These are phyloP conservation scores for Fraxinus americana DNA, from an alignment of 257 asterid genomes.

Conservation along the genomic window DNA sequence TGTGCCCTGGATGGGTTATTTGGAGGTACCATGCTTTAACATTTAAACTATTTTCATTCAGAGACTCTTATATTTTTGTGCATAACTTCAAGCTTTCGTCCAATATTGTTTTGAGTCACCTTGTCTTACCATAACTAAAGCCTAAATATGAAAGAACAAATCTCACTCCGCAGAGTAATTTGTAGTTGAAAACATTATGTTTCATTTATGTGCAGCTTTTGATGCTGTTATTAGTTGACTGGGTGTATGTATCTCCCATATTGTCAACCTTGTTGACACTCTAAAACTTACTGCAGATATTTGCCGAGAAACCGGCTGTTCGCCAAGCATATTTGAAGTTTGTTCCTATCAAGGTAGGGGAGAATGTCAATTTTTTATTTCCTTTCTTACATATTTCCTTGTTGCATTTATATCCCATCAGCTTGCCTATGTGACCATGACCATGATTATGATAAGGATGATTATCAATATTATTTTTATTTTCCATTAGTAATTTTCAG, in stretches of 20 bases:
- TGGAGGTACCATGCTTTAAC: neutral
- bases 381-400: conserved; percentile 21
- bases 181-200: conserved; percentile 12
- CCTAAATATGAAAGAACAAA: conserved; percentile 18
- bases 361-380: conserved; percentile 6
- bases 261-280: conserved; percentile 13
- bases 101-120: conserved; percentile 7
- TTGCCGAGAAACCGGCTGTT: conserved; percentile 99
- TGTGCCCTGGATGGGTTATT: neutral
- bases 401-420: conserved; percentile 5
- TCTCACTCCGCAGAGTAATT: conserved; percentile 14
- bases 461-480: conserved; percentile 17
- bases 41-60: conserved; percentile 8
- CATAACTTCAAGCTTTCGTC: conserved; percentile 9
- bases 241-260: conserved; percentile 11
- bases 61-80: conserved; percentile 1
- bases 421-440: neutral
- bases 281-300: conserved; percentile 55
- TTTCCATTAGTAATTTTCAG: conserved; percentile 4
- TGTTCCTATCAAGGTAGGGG: conserved; percentile 81
- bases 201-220: conserved; percentile 15
- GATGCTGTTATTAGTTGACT: conserved; percentile 8
- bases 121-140: conserved; percentile 2
- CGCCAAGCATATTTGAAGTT: conserved; percentile 90
- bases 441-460: conserved; percentile 5